Evolutionary conservation across 768 basidiomycete species (phyloP).

Genomic region (Calocybe gangraenosa): DNA sequence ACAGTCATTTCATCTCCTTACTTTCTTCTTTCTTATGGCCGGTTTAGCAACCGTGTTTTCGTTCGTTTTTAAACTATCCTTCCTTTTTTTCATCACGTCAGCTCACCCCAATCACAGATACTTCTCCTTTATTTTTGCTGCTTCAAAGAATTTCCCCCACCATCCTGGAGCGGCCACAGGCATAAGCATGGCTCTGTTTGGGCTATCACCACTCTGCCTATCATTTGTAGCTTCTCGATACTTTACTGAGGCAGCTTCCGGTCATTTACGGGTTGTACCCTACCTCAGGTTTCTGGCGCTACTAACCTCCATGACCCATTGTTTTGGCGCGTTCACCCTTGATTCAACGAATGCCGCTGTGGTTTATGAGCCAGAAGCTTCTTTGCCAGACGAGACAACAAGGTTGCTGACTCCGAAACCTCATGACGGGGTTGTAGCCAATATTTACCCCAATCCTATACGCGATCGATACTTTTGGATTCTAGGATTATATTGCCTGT

Average conservation of each 20-base stretch:
- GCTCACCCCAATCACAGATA: slow-evolving; percentile 31
- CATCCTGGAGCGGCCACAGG: slow-evolving; percentile 67
- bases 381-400: slow-evolving; percentile 26
- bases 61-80: slow-evolving; percentile 35
- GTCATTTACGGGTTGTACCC: slow-evolving; percentile 36
- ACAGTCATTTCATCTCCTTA: slow-evolving; percentile 47
- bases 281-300: slow-evolving; percentile 59
- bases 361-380: neutral
- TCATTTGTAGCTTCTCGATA: slow-evolving; percentile 58
- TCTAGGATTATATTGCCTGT: slow-evolving; percentile 44
- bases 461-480: slow-evolving; percentile 62
- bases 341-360: slow-evolving; percentile 10
- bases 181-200: slow-evolving; percentile 66
- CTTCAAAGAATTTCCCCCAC: slow-evolving; percentile 64
- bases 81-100: slow-evolving; percentile 1
- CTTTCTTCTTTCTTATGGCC: slow-evolving; percentile 55
- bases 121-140: slow-evolving; percentile 73
- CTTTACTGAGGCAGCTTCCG: slow-evolving; percentile 47
- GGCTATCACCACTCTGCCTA: slow-evolving; percentile 76
- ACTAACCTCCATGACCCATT: slow-evolving; percentile 47
- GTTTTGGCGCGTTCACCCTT: slow-evolving; percentile 48
- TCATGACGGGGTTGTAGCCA: neutral
- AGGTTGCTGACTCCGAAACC: slow-evolving; percentile 21
- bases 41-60: slow-evolving; percentile 71
- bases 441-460: slow-evolving; percentile 37